These are phyloP conservation scores for Ceratobasidium theobromae DNA, from an alignment of 1,284 basidiomycete genomes.

Conservation along the genomic window DNA sequence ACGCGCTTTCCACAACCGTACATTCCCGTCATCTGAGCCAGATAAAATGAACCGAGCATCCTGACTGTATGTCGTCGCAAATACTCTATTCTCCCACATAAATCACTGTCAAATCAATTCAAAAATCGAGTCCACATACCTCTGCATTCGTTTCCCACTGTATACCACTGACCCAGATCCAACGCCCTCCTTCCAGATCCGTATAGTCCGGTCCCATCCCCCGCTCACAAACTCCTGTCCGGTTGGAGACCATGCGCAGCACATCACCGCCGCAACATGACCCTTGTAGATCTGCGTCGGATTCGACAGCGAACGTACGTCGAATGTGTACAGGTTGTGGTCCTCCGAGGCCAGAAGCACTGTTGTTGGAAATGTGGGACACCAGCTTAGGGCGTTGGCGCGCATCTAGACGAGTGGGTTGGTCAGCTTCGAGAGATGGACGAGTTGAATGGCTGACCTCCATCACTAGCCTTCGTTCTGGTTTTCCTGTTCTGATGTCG, in stretches of 20 bases:
- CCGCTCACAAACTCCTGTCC: conserved; percentile 96
- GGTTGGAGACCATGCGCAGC: conserved; percentile 92
- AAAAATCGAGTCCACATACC: conserved; percentile 55
- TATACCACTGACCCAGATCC: conserved; percentile 89
- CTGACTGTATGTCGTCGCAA: conserved; percentile 69
- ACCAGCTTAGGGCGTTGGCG: conserved; percentile 91
- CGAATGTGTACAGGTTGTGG: conserved; percentile 98
- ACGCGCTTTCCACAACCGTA: conserved; percentile 94
- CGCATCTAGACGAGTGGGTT: conserved; percentile 58
- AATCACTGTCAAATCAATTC: too few species aligned
- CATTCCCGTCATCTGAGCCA: conserved; percentile 96
- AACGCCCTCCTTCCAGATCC: conserved; percentile 89
- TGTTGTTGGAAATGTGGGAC: conserved; percentile 90
- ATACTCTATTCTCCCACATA: too few species aligned
- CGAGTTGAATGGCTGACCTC: conserved; percentile 52
- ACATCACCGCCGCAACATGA: conserved; percentile 94
- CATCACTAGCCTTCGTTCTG: conserved; percentile 89
- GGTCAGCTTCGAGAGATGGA: conserved; percentile 5
- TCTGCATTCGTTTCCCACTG: conserved; percentile 99
- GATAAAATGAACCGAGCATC: conserved; percentile 92
- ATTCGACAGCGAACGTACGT: conserved; percentile 80
- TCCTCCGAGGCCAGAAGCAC: conserved; percentile 95
- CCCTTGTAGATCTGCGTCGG: conserved; percentile 97
- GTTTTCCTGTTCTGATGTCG: conserved; percentile 94
- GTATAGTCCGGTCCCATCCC: conserved; percentile 92